Evolutionary conservation across 106 monocot species (phyloP).

Genomic region (Acorus gramineus): DNA sequence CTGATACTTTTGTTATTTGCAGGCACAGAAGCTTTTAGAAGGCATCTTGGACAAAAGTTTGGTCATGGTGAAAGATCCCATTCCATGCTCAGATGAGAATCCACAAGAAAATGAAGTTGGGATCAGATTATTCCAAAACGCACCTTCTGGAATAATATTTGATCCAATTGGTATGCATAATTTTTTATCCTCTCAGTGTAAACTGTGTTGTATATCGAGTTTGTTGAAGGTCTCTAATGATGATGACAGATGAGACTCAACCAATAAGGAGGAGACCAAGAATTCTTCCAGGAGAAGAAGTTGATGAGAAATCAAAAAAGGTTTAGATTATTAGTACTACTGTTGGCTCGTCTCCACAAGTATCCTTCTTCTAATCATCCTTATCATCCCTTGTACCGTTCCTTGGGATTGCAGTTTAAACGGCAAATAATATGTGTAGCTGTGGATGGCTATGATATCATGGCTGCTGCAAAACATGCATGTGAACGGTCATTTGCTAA

Average conservation of each 20-base stretch:
- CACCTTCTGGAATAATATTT: constrained; percentile 57
- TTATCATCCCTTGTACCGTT: neutral
- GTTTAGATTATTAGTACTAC: constrained; percentile 11
- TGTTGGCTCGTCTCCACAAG: no score
- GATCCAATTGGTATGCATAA: constrained; percentile 36
- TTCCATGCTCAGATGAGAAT: constrained; percentile 6
- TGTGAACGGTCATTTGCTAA: constrained; percentile 35
- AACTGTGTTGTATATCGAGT: neutral
- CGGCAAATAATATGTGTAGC: constrained; percentile 29
- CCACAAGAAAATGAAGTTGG: constrained; percentile 23
- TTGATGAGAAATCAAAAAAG: constrained; percentile 88
- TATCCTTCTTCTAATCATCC: neutral
- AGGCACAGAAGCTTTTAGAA: constrained; percentile 78
- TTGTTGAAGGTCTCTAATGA: neutral
- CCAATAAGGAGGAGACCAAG: constrained; percentile 51
- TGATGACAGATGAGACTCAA: constrained; percentile 35
- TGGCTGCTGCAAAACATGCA: constrained; percentile 39
- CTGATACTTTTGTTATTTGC: neutral
- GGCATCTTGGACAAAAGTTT: constrained; percentile 53
- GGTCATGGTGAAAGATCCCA: constrained; percentile 37
- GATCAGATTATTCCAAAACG: constrained; percentile 59
- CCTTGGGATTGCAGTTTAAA: constrained; percentile 45
- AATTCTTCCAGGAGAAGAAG: constrained; percentile 68
- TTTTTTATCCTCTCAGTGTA: neutral
- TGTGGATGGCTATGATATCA: constrained; percentile 50